Conservation (phyloP, 2,329 filamentous ascomycete species). For the Davidsoniella eucalypti region DNA sequence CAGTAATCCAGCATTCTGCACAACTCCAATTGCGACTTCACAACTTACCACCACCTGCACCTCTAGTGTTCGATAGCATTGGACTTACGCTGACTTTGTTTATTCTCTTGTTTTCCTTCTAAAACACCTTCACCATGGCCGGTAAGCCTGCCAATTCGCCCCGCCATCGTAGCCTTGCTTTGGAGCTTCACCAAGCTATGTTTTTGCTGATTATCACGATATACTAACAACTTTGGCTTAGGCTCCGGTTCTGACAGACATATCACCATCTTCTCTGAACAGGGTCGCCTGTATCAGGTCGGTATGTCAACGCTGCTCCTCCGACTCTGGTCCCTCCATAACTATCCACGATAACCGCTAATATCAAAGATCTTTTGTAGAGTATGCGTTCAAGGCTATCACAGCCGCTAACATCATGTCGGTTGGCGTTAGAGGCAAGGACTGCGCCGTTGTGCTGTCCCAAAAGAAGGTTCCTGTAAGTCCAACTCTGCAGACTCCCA, state of each 20-base stretch:
- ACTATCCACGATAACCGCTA: background rate
- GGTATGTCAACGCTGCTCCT: conserved; percentile 46
- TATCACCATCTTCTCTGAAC: conserved; percentile 99
- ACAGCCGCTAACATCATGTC: conserved; percentile 99
- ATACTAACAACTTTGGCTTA: conserved; percentile 16
- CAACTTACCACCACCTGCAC: background rate
- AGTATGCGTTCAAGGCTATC: conserved; percentile 99
- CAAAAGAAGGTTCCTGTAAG: conserved; percentile 99
- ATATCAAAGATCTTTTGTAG: conserved; percentile 28
- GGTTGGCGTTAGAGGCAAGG: conserved; percentile 85
- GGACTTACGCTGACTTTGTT: background rate
- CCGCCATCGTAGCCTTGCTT: conserved; percentile 4
- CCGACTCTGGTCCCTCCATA: background rate
- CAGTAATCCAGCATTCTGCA: background rate
- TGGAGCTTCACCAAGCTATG: background rate
- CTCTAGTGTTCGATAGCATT: background rate
- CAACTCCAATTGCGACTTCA: background rate
- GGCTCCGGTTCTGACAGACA: conserved; percentile 80
- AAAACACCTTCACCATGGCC: conserved; percentile 10
- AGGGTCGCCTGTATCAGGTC: conserved; percentile 97
- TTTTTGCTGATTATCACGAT: background rate
- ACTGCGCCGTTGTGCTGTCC: conserved; percentile 90
- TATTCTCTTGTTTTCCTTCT: background rate
- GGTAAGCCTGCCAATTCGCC: conserved; percentile 8
- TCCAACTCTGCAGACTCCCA: conserved; percentile 14